Conservation (phyloP, 2,329 filamentous ascomycete species). For the Pezicula carpinea region DNA sequence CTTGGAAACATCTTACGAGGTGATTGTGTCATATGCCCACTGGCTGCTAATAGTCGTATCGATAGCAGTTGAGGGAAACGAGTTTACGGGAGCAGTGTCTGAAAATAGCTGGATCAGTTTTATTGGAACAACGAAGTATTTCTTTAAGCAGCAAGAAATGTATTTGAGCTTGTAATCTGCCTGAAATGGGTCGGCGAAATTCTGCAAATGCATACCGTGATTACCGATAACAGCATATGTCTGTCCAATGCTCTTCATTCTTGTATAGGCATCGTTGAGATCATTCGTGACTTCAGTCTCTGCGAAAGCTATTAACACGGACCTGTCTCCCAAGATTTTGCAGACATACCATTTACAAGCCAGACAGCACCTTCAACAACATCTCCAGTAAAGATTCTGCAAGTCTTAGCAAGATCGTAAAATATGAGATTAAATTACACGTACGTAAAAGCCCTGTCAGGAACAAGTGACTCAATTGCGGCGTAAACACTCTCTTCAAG, state of each 20-base stretch:
- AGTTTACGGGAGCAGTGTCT: constrained; percentile 27
- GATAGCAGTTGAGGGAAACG: constrained; percentile 28
- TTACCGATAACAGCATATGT: constrained; percentile 35
- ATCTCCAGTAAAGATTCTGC: constrained; percentile 36
- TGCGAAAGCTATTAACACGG: not conserved
- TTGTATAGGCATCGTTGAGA: constrained; percentile 31
- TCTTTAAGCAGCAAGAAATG: too few species aligned
- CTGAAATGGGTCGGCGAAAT: not conserved
- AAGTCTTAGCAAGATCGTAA: not conserved
- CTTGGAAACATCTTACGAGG: constrained; percentile 6
- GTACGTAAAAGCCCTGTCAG: constrained; percentile 27
- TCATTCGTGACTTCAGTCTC: constrained; percentile 29
- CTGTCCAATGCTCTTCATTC: constrained; percentile 27
- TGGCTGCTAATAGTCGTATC: constrained; percentile 26
- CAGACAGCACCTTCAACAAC: constrained; percentile 35
- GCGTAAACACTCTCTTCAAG: constrained; percentile 34
- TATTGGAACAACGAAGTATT: not conserved
- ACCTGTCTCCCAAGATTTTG: not conserved
- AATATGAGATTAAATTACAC: not conserved
- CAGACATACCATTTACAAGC: constrained; percentile 24
- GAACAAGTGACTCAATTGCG: constrained; percentile 29
- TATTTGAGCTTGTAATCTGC: too few species aligned
- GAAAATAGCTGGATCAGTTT: not conserved
- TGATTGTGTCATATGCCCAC: constrained; percentile 34
- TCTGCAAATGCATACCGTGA: constrained; percentile 25